Evolutionary conservation across 2,329 filamentous ascomycete species (phyloP).

Genomic region (Botrytis sinoallii): DNA sequence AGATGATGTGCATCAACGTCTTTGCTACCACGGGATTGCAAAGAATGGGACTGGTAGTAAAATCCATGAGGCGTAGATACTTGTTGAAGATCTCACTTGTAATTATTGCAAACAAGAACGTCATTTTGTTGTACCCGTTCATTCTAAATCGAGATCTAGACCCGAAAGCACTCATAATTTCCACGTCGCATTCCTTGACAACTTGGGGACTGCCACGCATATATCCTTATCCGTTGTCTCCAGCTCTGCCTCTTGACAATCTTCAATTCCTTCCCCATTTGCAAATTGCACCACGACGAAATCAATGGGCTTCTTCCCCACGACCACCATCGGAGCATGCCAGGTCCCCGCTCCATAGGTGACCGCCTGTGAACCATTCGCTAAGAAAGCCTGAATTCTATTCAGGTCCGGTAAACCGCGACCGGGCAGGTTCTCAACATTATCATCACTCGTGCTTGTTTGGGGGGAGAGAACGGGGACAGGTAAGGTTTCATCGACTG

Average conservation of each 20-base stretch:
- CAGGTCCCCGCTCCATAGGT: slow-evolving; percentile 90
- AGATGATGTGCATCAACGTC: slow-evolving; percentile 15
- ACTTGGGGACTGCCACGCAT: slow-evolving; percentile 27
- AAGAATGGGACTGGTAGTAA: not conserved
- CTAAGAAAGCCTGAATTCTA: slow-evolving; percentile 73
- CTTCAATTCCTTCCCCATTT: slow-evolving; percentile 77
- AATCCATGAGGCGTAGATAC: not conserved
- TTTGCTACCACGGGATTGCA: slow-evolving; percentile 2
- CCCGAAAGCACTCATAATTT: slow-evolving; percentile 18
- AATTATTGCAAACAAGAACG: not conserved
- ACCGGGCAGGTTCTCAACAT: slow-evolving; percentile 26
- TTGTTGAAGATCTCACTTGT: not conserved
- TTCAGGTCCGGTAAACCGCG: slow-evolving; percentile 64
- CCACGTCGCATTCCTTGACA: slow-evolving; percentile 16
- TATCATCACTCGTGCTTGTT: slow-evolving; percentile 2
- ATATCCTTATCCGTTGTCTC: slow-evolving; percentile 20
- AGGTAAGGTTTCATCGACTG: slow-evolving; percentile 42
- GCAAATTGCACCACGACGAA: slow-evolving; percentile 89
- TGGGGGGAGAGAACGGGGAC: slow-evolving; percentile 38
- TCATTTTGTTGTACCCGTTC: not conserved
- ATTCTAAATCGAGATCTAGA: slow-evolving; percentile 1
- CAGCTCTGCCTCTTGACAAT: slow-evolving; percentile 74
- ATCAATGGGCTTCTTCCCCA: slow-evolving; percentile 69
- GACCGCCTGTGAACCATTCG: slow-evolving; percentile 74
- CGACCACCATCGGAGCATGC: slow-evolving; percentile 92